phyloP scores from a whole-genome alignment of 1,139 yeast species.

The Suhomyces guaymorum region DNA sequence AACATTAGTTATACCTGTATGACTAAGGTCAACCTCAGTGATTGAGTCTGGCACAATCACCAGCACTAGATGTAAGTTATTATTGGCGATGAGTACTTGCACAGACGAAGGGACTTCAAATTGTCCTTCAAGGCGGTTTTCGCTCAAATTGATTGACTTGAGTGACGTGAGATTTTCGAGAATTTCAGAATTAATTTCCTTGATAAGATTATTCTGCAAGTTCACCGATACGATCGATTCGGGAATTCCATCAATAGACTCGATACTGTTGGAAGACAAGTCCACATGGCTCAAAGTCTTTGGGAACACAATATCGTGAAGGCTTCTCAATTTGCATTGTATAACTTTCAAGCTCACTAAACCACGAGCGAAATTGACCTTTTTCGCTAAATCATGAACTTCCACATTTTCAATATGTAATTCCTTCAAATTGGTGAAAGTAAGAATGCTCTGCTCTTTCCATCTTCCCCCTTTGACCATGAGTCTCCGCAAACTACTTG shows the following conservation, averaged over 20 bases:
- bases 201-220: slow-evolving; percentile 7
- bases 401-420: slow-evolving; percentile 13
- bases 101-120: neutral
- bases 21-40: slow-evolving; percentile 1
- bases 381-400: slow-evolving; percentile 9
- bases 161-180: neutral
- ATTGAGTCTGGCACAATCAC: slow-evolving; percentile 1
- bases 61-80: slow-evolving; percentile 1
- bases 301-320: slow-evolving; percentile 9
- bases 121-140: neutral
- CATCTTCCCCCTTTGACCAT: slow-evolving; percentile 15
- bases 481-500: slow-evolving; percentile 13
- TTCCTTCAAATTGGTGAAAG: slow-evolving; percentile 13
- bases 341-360: slow-evolving; percentile 10
- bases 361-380: slow-evolving; percentile 10
- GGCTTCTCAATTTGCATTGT: slow-evolving; percentile 10
- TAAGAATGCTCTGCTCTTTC: slow-evolving; percentile 13
- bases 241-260: neutral
- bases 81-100: neutral
- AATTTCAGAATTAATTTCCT: neutral
- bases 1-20: slow-evolving; percentile 4
- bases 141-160: slow-evolving; percentile 6
- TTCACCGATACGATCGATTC: slow-evolving; percentile 4
- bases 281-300: slow-evolving; percentile 8
- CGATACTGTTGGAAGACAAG: slow-evolving; percentile 9